Evolutionary conservation across 1,284 basidiomycete species (phyloP), one percentile per base, ranked within the genome.

Genomic region (Meira nashicola): DNA sequence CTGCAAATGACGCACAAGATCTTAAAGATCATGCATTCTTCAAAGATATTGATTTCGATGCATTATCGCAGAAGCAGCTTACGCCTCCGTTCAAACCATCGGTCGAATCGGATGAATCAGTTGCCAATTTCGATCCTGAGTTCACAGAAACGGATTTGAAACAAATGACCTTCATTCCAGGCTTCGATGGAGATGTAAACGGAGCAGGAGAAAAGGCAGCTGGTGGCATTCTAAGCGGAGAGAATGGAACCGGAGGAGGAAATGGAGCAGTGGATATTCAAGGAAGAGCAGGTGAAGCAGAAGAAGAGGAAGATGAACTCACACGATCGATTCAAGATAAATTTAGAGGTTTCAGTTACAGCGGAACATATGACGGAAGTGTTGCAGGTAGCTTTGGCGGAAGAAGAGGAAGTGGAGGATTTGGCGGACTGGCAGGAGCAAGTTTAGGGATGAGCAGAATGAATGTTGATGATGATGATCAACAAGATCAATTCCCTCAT

Each of bases 1-100:
- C 94, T 0, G 84, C 86, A 58, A 86, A 90, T 39, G 95, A 96
- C 76, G 87, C 95, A 0, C 90, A 84, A 58, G 94, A 99, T 74
- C 85, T 98, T 62, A 98, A 96, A 79, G 91, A 91, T 73, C 95
- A 99, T 76, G 82, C 91, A 0, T 99, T 98, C 83, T 98, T 99
- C 84, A 85, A 86, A 72, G 81, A 83, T 47, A 93, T 98, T 74
- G 76, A 78, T 55, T 78, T 72, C 60, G 66, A 70, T 7, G 68
- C 70, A 39, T 85, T 98, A 33, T 85, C 87, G 47, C 84, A 84
- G 68, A 95, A 96, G 79, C 90, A 95, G 77, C 87, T 94, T 52
- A 91, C 92, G 0, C 95, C 95, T 1, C 93, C 93, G 1, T 99
- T 98, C 84, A 98, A 97, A 79, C 95, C 95, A 14, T 84, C 89